phyloP scores from a whole-genome alignment of 1,284 basidiomycete species.

The Papiliotrema nemorosa region DNA sequence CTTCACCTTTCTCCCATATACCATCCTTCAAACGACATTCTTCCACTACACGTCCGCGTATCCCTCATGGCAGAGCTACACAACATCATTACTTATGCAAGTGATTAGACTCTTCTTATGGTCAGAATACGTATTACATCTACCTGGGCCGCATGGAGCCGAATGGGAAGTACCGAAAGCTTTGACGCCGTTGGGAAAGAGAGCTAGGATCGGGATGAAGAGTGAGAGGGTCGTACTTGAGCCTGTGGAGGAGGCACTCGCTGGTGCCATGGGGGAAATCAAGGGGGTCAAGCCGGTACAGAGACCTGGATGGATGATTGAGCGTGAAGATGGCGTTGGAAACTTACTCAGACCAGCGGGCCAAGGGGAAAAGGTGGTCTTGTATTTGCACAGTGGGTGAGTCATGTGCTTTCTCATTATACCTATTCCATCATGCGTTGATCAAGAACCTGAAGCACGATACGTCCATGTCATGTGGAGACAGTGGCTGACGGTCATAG shows the following conservation, averaged over 20 bases:
- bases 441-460: not conserved
- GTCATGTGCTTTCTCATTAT: not conserved
- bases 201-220: not conserved
- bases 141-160: not conserved
- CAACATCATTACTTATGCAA: not conserved
- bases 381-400: conserved; percentile 25
- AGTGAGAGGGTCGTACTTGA: not conserved
- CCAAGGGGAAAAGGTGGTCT: conserved; percentile 22
- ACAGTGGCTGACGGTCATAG: conserved; percentile 2
- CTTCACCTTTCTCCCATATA: not conserved
- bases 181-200: not conserved
- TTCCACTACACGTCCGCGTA: not conserved
- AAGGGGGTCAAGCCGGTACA: not conserved
- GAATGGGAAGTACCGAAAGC: not conserved
- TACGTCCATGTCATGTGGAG: not conserved
- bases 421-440: not conserved
- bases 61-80: not conserved
- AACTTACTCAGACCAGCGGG: conserved; percentile 10
- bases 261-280: not conserved
- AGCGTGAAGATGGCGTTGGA: not conserved
- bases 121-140: not conserved
- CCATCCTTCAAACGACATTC: not conserved
- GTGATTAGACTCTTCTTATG: not conserved
- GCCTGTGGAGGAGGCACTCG: not conserved
- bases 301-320: not conserved